These are phyloP conservation scores for Papilionanthe hybrid DNA, from an alignment of 116 monocot species.

Conservation along the genomic window DNA sequence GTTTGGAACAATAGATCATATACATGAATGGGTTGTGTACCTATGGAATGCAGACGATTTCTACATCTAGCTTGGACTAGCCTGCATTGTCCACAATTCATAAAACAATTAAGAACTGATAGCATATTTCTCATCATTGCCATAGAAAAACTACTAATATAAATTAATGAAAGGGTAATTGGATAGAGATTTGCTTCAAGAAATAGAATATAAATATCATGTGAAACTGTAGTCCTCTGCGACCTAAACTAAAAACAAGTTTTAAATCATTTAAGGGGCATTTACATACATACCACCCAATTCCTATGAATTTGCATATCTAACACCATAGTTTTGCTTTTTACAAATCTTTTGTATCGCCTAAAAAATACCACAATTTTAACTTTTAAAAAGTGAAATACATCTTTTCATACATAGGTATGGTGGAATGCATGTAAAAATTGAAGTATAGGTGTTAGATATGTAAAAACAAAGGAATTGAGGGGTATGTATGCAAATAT, in stretches of 20 bases:
- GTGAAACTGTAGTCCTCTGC: neutral
- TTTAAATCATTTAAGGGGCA: neutral
- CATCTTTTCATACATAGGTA: no score
- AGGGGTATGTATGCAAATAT: no score
- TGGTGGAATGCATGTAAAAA: no score
- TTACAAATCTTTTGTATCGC: no score
- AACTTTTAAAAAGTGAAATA: no score
- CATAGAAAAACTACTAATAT: neutral
- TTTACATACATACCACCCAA: no score
- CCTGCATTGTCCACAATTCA: conserved; percentile 16
- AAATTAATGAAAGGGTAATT: neutral
- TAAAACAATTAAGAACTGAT: neutral
- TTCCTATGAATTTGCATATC: no score
- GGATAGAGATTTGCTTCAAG: neutral
- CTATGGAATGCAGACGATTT: conserved; percentile 34
- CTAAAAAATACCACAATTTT: no score
- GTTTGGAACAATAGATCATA: neutral
- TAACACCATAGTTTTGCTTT: no score
- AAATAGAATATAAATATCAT: neutral
- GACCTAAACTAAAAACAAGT: neutral
- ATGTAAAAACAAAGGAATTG: no score
- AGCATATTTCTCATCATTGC: conserved; percentile 1
- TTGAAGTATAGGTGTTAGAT: no score
- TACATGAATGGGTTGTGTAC: conserved; percentile 13
- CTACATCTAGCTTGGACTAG: conserved; percentile 18